Evolutionary conservation across 768 basidiomycete genomes (phyloP).

Genomic region (Kwoniella newhampshirensis): DNA sequence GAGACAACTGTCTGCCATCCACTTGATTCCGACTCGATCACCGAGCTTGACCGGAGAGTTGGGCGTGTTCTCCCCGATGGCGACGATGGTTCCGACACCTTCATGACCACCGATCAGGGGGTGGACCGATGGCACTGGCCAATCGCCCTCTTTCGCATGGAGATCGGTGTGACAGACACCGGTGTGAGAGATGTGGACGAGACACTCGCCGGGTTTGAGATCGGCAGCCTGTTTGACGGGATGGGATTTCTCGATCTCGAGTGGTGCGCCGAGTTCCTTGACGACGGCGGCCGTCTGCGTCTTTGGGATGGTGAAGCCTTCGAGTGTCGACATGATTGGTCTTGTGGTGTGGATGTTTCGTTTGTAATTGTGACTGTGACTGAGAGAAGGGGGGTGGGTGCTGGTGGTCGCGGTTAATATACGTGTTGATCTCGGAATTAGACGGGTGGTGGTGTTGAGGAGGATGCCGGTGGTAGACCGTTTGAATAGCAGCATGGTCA

Average conservation of each 20-base stretch:
- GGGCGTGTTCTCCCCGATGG: constrained; percentile 68
- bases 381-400: neutral
- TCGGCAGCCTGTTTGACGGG: constrained; percentile 22
- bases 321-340: constrained; percentile 12
- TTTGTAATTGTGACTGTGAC: neutral
- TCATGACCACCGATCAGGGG: constrained; percentile 62
- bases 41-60: constrained; percentile 58
- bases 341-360: neutral
- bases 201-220: constrained; percentile 41
- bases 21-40: constrained; percentile 78
- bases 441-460: constrained; percentile 13
- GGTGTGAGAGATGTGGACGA: constrained; percentile 71
- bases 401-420: constrained; percentile 7
- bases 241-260: constrained; percentile 10
- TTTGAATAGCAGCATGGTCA: neutral
- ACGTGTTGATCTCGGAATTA: constrained; percentile 15
- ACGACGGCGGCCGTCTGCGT: constrained; percentile 22
- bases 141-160: constrained; percentile 72
- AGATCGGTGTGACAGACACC: constrained; percentile 82
- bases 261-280: constrained; percentile 1
- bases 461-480: neutral
- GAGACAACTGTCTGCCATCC: constrained; percentile 60
- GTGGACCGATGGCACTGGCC: constrained; percentile 61
- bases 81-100: constrained; percentile 77
- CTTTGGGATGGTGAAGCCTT: constrained; percentile 16